Percentiles rank a stretch among this genome's conserved stretches.
Conservation (phyloP, 257 asterid species). For the Solanum medicagineum region DNA sequence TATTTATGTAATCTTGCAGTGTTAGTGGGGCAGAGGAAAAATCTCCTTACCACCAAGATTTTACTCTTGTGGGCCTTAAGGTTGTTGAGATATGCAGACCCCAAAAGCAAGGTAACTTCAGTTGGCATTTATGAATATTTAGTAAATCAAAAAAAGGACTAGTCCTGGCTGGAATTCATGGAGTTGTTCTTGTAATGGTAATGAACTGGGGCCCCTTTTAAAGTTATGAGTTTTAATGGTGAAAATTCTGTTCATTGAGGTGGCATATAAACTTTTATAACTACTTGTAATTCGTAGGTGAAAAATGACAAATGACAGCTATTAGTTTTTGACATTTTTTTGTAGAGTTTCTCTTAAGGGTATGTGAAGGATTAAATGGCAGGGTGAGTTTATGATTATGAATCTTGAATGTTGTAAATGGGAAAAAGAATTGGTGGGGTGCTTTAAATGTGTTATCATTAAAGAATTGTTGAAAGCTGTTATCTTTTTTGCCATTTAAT, state of each 20-base stretch:
- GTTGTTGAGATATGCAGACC: constrained; percentile 64
- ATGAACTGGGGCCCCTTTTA: not conserved
- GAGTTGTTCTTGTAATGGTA: not conserved
- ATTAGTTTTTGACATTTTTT: not conserved
- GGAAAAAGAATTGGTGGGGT: not conserved
- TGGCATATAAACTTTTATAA: not conserved
- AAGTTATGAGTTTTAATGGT: not conserved
- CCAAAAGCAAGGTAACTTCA: constrained; percentile 65
- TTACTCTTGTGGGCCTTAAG: constrained; percentile 16
- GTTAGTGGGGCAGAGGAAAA: constrained; percentile 30
- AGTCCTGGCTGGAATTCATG: not conserved
- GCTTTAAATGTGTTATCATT: not conserved
- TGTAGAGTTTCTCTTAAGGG: not conserved
- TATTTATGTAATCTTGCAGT: constrained; percentile 37
- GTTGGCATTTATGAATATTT: constrained; percentile 4
- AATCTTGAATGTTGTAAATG: not conserved
- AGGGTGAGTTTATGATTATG: not conserved
- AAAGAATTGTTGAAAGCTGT: not conserved
- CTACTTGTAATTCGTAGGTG: not conserved
- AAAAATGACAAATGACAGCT: not conserved
- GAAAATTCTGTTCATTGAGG: not conserved
- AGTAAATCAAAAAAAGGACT: not conserved
- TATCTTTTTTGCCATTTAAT: not conserved
- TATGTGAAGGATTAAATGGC: not conserved
- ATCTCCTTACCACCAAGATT: constrained; percentile 4